Evolutionary conservation across 805 yeast genomes (phyloP).

Genomic region (Suhomyces sp.): DNA sequence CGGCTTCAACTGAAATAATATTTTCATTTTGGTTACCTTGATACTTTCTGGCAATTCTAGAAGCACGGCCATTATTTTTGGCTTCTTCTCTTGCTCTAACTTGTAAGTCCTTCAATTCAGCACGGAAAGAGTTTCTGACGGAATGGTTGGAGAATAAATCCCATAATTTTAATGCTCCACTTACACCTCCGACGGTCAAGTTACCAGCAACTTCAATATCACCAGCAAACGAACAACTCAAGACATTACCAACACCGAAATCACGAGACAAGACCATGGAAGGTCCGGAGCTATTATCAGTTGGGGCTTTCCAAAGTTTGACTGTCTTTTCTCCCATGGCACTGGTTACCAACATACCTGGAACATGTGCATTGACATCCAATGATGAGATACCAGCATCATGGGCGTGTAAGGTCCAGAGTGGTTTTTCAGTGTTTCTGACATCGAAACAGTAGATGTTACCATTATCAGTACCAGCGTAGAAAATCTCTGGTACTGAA

Average conservation of each 20-base stretch:
- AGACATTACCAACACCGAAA: conserved; percentile 90
- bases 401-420: conserved; percentile 97
- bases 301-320: conserved; percentile 82
- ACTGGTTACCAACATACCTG: conserved; percentile 77
- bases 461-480: conserved; percentile 92
- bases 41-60: conserved; percentile 77
- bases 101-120: conserved; percentile 57
- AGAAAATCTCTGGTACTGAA: conserved; percentile 51
- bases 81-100: conserved; percentile 58
- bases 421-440: conserved; percentile 62
- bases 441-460: conserved; percentile 86
- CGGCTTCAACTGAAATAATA: conserved; percentile 62
- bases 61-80: conserved; percentile 52
- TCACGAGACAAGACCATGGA: conserved; percentile 89
- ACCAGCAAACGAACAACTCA: conserved; percentile 78
- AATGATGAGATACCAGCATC: conserved; percentile 89
- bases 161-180: conserved; percentile 86
- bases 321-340: conserved; percentile 88
- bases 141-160: conserved; percentile 81
- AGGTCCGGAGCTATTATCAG: conserved; percentile 49
- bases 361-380: conserved; percentile 62
- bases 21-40: conserved; percentile 49
- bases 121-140: conserved; percentile 67
- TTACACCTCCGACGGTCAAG: conserved; percentile 83
- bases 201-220: conserved; percentile 86